These are phyloP conservation scores for Neostapfia colusana DNA, from an alignment of 176 grass and related monocot species.

Conservation along the genomic window DNA sequence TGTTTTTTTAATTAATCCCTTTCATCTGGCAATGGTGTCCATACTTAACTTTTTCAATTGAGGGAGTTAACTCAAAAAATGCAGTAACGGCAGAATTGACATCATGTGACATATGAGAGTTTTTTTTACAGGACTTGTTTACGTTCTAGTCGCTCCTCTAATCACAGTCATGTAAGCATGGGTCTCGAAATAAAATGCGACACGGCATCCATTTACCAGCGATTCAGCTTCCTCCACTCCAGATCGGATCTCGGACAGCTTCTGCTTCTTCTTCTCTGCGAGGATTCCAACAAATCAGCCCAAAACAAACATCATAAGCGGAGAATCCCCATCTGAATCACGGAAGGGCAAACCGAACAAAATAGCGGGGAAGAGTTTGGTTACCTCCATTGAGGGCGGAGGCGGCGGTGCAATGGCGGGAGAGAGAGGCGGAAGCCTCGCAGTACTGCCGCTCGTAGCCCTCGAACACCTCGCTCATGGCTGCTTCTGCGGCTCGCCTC, in stretches of 20 bases:
- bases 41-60: no score
- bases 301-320: constrained; percentile 2
- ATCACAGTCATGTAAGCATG: neutral
- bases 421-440: constrained; percentile 78
- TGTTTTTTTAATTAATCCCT: no score
- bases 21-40: no score
- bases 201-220: constrained; percentile 55
- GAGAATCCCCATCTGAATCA: neutral
- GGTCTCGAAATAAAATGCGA: neutral
- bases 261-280: constrained; percentile 85
- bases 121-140: no score
- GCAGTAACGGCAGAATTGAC: no score
- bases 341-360: neutral
- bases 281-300: constrained; percentile 32
- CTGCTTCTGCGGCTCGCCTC: constrained; percentile 28
- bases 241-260: constrained; percentile 78
- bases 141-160: no score
- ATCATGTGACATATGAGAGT: no score
- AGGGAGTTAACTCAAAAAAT: no score
- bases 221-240: constrained; percentile 79
- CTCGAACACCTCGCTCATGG: constrained; percentile 91
- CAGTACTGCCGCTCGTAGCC: constrained; percentile 93
- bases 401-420: constrained; percentile 68
- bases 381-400: constrained; percentile 72
- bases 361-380: neutral